Conservation (phyloP, 148 eudicot genomes). For the Rhododendron vialii region DNA sequence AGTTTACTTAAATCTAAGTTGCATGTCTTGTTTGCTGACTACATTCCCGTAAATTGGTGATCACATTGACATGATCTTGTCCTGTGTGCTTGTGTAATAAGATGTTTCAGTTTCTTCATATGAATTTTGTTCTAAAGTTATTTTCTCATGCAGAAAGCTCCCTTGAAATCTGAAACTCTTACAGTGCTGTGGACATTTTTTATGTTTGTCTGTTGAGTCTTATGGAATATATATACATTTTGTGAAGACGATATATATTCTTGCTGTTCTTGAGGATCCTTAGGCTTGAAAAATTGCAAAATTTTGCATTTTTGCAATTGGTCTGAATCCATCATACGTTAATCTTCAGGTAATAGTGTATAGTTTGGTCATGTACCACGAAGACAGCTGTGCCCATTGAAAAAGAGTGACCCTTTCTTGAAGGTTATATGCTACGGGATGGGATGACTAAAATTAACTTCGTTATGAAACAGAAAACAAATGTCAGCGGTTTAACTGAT, state of each 20-base stretch:
- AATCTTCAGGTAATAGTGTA: neutral
- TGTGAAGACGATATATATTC: neutral
- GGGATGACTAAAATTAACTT: neutral
- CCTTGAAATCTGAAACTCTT: neutral
- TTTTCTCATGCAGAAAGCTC: neutral
- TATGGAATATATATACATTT: neutral
- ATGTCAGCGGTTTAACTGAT: neutral
- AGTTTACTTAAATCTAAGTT: slow-evolving; percentile 78
- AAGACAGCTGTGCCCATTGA: neutral
- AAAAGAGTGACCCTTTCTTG: neutral
- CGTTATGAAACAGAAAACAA: neutral
- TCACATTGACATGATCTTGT: neutral
- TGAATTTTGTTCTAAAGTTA: neutral
- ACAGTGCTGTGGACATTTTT: neutral
- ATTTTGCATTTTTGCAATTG: neutral
- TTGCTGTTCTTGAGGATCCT: neutral
- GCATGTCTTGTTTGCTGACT: neutral
- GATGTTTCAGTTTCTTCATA: neutral
- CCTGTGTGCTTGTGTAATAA: neutral
- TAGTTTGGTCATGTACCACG: neutral
- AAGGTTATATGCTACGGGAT: neutral
- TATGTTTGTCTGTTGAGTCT: neutral
- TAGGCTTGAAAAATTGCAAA: neutral
- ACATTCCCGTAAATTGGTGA: too few relatives aligned
- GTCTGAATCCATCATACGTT: neutral